A percentile compares a stretch with the other conserved stretches of the same genome.
Conservation (phyloP, 169 alveolate genomes). For the Eimeria tenella region DNA sequence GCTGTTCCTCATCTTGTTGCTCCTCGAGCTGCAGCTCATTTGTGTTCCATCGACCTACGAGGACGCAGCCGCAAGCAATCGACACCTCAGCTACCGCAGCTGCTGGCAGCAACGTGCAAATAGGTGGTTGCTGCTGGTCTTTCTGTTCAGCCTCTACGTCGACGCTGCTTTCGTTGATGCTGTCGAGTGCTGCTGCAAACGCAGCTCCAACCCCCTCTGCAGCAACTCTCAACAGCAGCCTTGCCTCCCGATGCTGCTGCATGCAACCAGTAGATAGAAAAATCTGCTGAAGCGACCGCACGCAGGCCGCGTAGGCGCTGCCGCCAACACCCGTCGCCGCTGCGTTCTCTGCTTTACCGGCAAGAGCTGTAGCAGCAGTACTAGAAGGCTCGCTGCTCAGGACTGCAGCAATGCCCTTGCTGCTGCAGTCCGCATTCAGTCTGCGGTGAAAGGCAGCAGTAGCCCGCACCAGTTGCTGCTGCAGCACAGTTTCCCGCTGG, state of each 20-base stretch:
- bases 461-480: slow-evolving; percentile 9
- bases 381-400: slow-evolving; percentile 15
- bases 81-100: slow-evolving; percentile 18
- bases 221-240: not conserved
- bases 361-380: slow-evolving; percentile 4
- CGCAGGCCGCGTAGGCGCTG: slow-evolving; percentile 36
- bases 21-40: not conserved
- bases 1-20: not conserved
- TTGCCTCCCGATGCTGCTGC: slow-evolving; percentile 17
- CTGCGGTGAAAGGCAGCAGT: slow-evolving; percentile 32
- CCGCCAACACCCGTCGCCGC: slow-evolving; percentile 31
- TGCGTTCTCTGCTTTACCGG: not conserved
- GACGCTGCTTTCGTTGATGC: not conserved
- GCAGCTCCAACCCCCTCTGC: not conserved
- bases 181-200: not conserved
- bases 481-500: not conserved
- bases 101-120: slow-evolving; percentile 8
- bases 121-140: not conserved
- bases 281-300: slow-evolving; percentile 48
- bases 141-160: not conserved
- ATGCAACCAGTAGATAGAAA: slow-evolving; percentile 30
- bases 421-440: not conserved
- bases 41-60: slow-evolving; percentile 26
- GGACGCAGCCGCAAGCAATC: slow-evolving; percentile 21
- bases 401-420: not conserved